Conservation (phyloP, 331 rosid species). For the Acacia pycnantha region DNA sequence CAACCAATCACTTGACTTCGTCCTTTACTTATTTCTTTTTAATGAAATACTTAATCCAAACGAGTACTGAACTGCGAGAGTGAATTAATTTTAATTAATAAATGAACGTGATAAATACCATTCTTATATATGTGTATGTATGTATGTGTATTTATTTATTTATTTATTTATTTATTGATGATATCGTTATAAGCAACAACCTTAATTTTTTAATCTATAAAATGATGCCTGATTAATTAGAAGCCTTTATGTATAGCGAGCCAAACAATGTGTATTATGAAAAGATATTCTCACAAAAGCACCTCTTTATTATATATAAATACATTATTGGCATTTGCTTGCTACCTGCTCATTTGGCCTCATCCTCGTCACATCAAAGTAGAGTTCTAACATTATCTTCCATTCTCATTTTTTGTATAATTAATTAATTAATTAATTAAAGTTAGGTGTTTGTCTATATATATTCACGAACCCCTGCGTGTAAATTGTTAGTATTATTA, state of each 20-base stretch:
- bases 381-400: not conserved
- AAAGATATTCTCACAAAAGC: not conserved
- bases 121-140: no score
- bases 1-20: no score
- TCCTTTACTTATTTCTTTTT: no score
- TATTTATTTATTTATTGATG: no score
- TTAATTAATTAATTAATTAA: not conserved
- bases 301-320: not conserved
- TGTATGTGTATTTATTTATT: no score
- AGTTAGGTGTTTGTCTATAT: not conserved
- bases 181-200: not conserved
- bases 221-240: not conserved
- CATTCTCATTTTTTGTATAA: not conserved
- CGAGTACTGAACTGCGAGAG: no score
- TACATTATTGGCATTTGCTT: not conserved
- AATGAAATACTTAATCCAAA: no score
- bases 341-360: not conserved
- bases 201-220: not conserved
- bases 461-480: not conserved
- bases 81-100: no score
- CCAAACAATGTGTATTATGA: not conserved
- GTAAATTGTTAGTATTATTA: not conserved
- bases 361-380: not conserved
- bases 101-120: no score
- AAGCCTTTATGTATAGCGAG: not conserved